Percentiles rank a stretch among this genome's conserved stretches.
phyloP scores from a whole-genome alignment of 1,139 yeast genomes.

The Wickerhamiella pararugosa region DNA sequence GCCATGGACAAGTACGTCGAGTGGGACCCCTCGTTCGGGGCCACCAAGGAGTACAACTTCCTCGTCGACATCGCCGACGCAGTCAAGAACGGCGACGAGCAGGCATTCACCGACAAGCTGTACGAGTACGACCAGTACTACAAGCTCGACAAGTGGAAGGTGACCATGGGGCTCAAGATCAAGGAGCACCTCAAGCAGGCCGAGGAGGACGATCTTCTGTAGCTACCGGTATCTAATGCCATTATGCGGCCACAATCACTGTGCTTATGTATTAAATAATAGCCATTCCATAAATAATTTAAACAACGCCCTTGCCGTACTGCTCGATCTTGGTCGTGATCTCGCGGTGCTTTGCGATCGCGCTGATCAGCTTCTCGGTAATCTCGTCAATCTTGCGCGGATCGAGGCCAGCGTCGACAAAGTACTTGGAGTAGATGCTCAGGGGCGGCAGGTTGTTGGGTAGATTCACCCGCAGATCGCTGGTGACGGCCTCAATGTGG shows the following conservation, averaged over 20 bases:
- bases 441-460: slow-evolving; percentile 17
- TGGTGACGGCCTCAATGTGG: slow-evolving; percentile 19
- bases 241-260: no score
- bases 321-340: slow-evolving; percentile 21
- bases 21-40: slow-evolving; percentile 66
- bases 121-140: slow-evolving; percentile 78
- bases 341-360: slow-evolving; percentile 17
- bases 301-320: slow-evolving; percentile 22
- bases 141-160: slow-evolving; percentile 84
- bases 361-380: slow-evolving; percentile 17
- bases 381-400: slow-evolving; percentile 13
- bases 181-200: slow-evolving; percentile 60
- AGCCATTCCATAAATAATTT: not conserved
- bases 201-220: slow-evolving; percentile 38
- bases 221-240: no score
- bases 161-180: slow-evolving; percentile 69
- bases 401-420: slow-evolving; percentile 17
- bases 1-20: slow-evolving; percentile 46
- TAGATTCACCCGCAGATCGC: slow-evolving; percentile 18
- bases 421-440: slow-evolving; percentile 18
- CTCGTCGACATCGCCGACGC: slow-evolving; percentile 49
- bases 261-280: no score
- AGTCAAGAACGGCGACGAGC: slow-evolving; percentile 66
- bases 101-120: slow-evolving; percentile 57
- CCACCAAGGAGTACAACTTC: slow-evolving; percentile 66